Conservation (phyloP, 2,329 filamentous ascomycete genomes). For the Chaetomiaceae sp. region DNA sequence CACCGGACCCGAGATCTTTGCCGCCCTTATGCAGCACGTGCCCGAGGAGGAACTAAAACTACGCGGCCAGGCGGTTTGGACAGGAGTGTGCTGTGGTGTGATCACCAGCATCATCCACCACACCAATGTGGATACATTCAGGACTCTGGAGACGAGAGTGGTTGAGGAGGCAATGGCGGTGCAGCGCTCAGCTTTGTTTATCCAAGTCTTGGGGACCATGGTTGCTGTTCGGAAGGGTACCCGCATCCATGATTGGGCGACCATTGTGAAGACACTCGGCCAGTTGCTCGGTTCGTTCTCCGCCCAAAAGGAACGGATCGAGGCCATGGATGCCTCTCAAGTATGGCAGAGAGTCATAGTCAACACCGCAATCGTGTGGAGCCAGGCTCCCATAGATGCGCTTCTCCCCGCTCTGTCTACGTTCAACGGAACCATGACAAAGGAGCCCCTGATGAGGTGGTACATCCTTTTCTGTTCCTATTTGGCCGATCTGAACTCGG, state of each 20-base stretch:
- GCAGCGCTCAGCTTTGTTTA: slow-evolving; percentile 43
- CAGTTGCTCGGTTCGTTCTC: slow-evolving; percentile 48
- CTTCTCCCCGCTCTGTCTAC: slow-evolving; percentile 65
- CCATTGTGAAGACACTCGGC: slow-evolving; percentile 54
- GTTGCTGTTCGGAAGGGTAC: slow-evolving; percentile 78
- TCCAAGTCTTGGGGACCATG: slow-evolving; percentile 62
- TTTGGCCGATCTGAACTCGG: slow-evolving; percentile 67
- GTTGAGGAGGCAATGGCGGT: slow-evolving; percentile 45
- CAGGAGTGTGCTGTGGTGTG: slow-evolving; percentile 67
- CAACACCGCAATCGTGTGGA: slow-evolving; percentile 62
- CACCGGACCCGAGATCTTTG: slow-evolving; percentile 51
- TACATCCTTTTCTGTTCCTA: slow-evolving; percentile 85
- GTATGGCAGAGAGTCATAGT: slow-evolving; percentile 58
- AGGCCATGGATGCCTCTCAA: slow-evolving; percentile 35
- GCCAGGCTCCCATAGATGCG: slow-evolving; percentile 73
- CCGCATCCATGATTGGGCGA: slow-evolving; percentile 68
- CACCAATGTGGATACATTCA: slow-evolving; percentile 68
- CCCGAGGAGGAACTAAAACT: slow-evolving; percentile 46
- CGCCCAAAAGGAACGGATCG: slow-evolving; percentile 35
- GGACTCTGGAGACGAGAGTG: slow-evolving; percentile 60
- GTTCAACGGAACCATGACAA: slow-evolving; percentile 61
- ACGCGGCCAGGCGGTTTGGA: slow-evolving; percentile 47
- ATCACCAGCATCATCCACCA: slow-evolving; percentile 81
- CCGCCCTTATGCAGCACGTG: slow-evolving; percentile 47
- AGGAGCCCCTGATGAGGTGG: slow-evolving; percentile 61